A percentile compares a stretch with the other conserved stretches of the same genome.
phyloP scores from a whole-genome alignment of 495 filamentous ascomycete species.

The Penicillium salamii region DNA sequence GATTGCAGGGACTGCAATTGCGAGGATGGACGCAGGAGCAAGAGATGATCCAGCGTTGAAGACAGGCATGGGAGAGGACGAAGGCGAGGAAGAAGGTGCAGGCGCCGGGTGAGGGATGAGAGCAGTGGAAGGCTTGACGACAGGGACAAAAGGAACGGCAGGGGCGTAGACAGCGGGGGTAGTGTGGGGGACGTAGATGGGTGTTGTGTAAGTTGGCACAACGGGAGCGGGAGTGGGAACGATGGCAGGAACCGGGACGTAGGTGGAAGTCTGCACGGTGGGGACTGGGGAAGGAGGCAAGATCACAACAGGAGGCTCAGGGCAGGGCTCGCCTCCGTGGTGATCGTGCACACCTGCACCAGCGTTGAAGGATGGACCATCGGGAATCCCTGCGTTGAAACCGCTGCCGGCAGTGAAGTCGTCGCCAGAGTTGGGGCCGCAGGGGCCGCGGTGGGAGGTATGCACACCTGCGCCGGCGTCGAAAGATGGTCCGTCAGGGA shows the following conservation, averaged over 20 bases:
- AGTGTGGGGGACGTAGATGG: conserved; percentile 15
- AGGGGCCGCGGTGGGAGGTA: conserved; percentile 17
- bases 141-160: conserved; percentile 2
- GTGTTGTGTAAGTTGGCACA: conserved; percentile 19
- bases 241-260: background rate
- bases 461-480: conserved; percentile 18
- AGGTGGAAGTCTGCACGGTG: background rate
- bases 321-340: conserved; percentile 20
- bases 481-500: conserved; percentile 29
- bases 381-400: conserved; percentile 30
- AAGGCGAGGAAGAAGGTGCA: conserved; percentile 12
- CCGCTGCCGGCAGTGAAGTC: conserved; percentile 20
- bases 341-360: conserved; percentile 19
- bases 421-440: conserved; percentile 15
- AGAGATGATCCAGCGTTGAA: conserved; percentile 24
- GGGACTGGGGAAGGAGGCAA: background rate
- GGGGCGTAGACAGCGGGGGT: conserved; percentile 15
- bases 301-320: conserved; percentile 16
- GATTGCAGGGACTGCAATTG: conserved; percentile 17
- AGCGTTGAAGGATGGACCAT: conserved; percentile 23
- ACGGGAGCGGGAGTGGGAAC: conserved; percentile 11
- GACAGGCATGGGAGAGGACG: conserved; percentile 1
- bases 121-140: conserved; percentile 18
- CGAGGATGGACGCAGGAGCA: conserved; percentile 18
- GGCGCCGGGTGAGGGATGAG: conserved; percentile 20